phyloP scores from a whole-genome alignment of 441 rosid species.

The Theobroma grandiflorum region DNA sequence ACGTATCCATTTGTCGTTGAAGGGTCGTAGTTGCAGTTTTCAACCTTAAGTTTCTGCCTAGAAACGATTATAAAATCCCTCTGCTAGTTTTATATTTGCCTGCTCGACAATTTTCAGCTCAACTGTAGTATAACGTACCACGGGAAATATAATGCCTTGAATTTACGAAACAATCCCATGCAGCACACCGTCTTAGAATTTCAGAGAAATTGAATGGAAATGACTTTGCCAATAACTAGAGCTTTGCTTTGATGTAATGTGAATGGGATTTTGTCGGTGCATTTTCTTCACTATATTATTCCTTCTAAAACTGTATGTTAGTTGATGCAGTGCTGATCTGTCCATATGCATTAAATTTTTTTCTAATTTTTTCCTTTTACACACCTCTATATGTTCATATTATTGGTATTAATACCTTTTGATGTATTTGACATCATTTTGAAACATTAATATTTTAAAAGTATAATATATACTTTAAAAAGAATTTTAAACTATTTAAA shows the following conservation, averaged over 20 bases:
- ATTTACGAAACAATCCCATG: constrained; percentile 5
- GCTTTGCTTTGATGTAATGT: background rate
- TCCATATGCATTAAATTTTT: constrained; percentile 2
- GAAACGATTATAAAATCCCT: background rate
- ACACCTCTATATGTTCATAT: background rate
- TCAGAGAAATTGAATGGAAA: constrained; percentile 25
- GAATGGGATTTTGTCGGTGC: constrained; percentile 19
- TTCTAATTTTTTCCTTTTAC: background rate
- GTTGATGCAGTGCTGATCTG: background rate
- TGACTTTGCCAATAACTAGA: constrained; percentile 17
- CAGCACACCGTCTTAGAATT: constrained; percentile 15
- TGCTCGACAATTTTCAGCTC: constrained; percentile 32
- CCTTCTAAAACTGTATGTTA: background rate
- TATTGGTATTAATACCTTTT: background rate
- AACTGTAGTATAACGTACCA: constrained; percentile 43
- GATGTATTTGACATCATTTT: background rate
- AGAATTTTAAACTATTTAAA: too few species aligned
- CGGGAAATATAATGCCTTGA: constrained; percentile 18
- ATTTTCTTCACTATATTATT: background rate
- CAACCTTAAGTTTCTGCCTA: background rate
- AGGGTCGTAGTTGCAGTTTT: constrained; percentile 12
- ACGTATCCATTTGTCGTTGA: constrained; percentile 2
- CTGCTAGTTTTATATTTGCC: constrained; percentile 28
- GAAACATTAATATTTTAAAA: too few species aligned
- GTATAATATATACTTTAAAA: too few species aligned